Evolutionary conservation across 257 asterid genomes (phyloP).

Genomic region (Coffea canephora): DNA sequence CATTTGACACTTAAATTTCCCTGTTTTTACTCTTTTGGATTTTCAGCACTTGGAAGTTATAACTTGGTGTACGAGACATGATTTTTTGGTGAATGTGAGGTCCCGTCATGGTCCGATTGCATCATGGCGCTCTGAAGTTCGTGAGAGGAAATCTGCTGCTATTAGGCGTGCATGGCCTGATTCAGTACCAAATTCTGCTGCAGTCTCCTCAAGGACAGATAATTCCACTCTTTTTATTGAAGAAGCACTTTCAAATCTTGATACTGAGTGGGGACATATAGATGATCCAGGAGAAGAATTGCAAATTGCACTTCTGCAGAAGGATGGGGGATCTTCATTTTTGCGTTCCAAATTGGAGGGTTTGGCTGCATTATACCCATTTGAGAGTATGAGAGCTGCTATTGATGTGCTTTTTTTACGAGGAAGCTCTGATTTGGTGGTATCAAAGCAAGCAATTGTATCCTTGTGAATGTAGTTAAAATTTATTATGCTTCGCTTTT

Average conservation of each 20-base stretch:
- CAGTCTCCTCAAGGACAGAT: slow-evolving; percentile 36
- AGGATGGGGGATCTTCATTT: slow-evolving; percentile 41
- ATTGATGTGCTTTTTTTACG: slow-evolving; percentile 79
- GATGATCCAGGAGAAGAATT: slow-evolving; percentile 50
- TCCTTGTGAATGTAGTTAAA: slow-evolving; percentile 40
- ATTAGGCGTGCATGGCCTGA: slow-evolving; percentile 81
- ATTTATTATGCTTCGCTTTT: neutral
- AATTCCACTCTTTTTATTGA: slow-evolving; percentile 70
- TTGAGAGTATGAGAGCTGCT: slow-evolving; percentile 71
- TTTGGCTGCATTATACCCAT: slow-evolving; percentile 78
- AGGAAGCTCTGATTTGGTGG: slow-evolving; percentile 86
- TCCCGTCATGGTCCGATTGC: slow-evolving; percentile 50
- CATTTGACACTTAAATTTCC: neutral
- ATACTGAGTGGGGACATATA: slow-evolving; percentile 46
- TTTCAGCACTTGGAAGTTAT: slow-evolving; percentile 83
- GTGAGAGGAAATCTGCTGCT: slow-evolving; percentile 77
- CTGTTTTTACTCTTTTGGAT: slow-evolving; percentile 6
- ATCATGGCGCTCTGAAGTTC: slow-evolving; percentile 60
- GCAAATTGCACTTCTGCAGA: slow-evolving; percentile 40
- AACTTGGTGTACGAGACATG: slow-evolving; percentile 85
- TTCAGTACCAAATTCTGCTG: slow-evolving; percentile 26
- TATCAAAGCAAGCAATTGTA: slow-evolving; percentile 93
- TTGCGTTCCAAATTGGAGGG: slow-evolving; percentile 59
- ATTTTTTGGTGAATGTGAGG: slow-evolving; percentile 60
- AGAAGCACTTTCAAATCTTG: slow-evolving; percentile 87